Evolutionary conservation across 768 basidiomycete species (phyloP).

Genomic region (Krasilnikovozyma curviuscula): DNA sequence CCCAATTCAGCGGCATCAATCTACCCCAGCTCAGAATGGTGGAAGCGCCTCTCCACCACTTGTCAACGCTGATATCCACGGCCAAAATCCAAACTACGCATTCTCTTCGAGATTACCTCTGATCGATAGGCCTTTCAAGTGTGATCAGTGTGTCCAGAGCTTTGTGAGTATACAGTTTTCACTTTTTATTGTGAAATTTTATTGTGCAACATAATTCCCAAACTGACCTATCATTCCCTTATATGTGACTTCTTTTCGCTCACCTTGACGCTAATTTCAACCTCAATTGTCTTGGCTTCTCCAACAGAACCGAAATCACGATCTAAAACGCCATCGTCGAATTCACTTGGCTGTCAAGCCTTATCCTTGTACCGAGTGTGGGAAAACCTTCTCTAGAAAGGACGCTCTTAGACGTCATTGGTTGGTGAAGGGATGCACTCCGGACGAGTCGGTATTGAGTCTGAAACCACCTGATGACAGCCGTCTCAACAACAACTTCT

Average conservation of each 20-base stretch:
- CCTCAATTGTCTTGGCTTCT: background rate
- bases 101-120: background rate
- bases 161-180: constrained; percentile 18
- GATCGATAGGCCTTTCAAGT: constrained; percentile 25
- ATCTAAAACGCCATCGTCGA: constrained; percentile 27
- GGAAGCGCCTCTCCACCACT: background rate
- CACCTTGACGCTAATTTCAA: background rate
- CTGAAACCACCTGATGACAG: no score
- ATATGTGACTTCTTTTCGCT: background rate
- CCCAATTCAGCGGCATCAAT: no score
- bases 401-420: constrained; percentile 27
- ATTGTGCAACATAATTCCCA: no score
- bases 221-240: background rate
- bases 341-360: constrained; percentile 27
- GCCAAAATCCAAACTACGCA: background rate
- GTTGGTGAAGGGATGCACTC: constrained; percentile 25
- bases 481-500: no score
- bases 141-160: constrained; percentile 26
- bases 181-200: no score
- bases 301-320: constrained; percentile 29
- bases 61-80: background rate
- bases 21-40: no score
- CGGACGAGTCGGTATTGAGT: no score
- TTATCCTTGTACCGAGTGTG: constrained; percentile 26
- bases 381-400: constrained; percentile 27